A percentile compares a stretch with the other conserved stretches of the same genome.
Conservation (phyloP, 129 eudicot species). For the Logfia minima region DNA sequence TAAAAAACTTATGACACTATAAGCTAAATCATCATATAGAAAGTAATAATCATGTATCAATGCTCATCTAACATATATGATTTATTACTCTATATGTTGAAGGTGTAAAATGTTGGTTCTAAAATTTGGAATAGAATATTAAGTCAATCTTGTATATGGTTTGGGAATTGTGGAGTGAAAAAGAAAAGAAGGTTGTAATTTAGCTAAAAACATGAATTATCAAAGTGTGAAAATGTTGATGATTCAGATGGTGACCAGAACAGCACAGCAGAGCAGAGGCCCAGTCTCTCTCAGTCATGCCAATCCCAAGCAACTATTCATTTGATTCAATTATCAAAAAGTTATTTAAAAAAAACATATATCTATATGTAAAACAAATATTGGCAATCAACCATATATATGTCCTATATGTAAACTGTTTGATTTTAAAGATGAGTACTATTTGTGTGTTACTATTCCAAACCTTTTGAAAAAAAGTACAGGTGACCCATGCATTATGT, state of each 20-base stretch:
- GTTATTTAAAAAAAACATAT: neutral
- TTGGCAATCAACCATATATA: neutral
- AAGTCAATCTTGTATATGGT: neutral
- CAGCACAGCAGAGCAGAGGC: conserved; percentile 2
- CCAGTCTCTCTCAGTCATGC: conserved; percentile 20
- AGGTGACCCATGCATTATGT: no score
- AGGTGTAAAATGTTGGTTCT: no score
- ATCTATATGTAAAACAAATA: neutral
- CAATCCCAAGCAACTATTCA: neutral
- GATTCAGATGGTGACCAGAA: conserved; percentile 16
- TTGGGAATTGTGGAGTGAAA: conserved; percentile 12
- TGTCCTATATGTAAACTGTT: neutral
- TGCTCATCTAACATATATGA: no score
- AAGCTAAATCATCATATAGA: no score
- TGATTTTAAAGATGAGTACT: neutral
- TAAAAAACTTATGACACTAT: no score
- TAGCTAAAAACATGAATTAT: conserved; percentile 21
- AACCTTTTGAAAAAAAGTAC: no score
- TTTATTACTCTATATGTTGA: no score
- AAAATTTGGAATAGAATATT: neutral
- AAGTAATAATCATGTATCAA: no score
- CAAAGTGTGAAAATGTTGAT: conserved; percentile 16
- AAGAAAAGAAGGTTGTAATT: conserved; percentile 5
- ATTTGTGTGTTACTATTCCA: neutral
- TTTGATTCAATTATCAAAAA: neutral